Evolutionary conservation across 148 eudicot species (phyloP).

Genomic region (Rhododendron henanense): DNA sequence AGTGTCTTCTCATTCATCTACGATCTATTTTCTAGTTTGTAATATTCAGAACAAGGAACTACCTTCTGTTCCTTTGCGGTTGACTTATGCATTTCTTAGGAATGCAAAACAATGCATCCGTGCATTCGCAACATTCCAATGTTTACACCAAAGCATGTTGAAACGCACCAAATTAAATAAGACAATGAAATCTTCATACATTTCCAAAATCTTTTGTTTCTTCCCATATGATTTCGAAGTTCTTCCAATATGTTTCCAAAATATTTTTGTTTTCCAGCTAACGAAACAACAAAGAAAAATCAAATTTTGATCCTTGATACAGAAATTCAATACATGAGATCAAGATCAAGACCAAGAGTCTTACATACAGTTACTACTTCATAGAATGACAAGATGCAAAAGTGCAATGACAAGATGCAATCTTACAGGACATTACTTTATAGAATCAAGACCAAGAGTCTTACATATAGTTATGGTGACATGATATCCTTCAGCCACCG

Average conservation of each 20-base stretch:
- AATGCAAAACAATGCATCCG: not conserved
- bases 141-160: not conserved
- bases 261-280: not conserved
- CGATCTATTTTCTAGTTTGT: not conserved
- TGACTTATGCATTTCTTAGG: not conserved
- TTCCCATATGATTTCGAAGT: not conserved
- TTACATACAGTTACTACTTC: constrained; percentile 46
- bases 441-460: not conserved
- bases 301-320: not conserved
- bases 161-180: not conserved
- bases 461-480: constrained; percentile 63
- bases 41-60: not conserved
- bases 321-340: not conserved
- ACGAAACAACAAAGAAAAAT: not conserved
- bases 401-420: not conserved
- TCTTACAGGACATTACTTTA: not conserved
- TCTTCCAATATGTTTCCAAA: not conserved
- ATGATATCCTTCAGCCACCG: constrained; percentile 96
- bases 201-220: not conserved
- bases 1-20: not conserved
- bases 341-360: not conserved
- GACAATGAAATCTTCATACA: not conserved
- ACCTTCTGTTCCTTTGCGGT: not conserved
- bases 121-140: not conserved
- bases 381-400: too few species aligned